Evolutionary conservation across 2,329 filamentous ascomycete species (phyloP).

Genomic region (Fusarium dlaminii): DNA sequence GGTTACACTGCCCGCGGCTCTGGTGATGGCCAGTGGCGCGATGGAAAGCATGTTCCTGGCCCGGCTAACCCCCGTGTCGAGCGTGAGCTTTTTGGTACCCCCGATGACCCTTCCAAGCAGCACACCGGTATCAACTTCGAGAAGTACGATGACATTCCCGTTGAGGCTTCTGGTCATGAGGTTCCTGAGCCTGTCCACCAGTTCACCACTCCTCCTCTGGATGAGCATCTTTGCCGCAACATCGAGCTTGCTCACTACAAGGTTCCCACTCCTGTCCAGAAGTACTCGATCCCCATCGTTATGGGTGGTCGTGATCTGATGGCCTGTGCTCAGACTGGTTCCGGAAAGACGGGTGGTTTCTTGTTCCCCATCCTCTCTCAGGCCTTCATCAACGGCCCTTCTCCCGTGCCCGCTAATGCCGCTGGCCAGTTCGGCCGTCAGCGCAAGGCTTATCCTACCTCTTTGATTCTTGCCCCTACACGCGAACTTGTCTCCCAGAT

Average conservation of each 20-base stretch:
- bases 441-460: conserved; percentile 97
- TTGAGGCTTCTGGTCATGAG: conserved; percentile 93
- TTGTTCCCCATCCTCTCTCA: conserved; percentile 99
- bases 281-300: conserved; percentile 99
- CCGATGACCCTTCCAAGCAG: conserved; percentile 93
- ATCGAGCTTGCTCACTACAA: conserved; percentile 95
- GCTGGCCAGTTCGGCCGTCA: conserved; percentile 85
- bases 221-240: conserved; percentile 92
- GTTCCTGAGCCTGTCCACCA: conserved; percentile 90
- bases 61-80: conserved; percentile 88
- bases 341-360: conserved; percentile 99
- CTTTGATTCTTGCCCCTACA: conserved; percentile 93
- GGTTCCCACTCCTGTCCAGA: conserved; percentile 95
- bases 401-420: conserved; percentile 69
- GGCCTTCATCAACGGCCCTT: conserved; percentile 90
- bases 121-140: conserved; percentile 99
- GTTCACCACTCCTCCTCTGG: conserved; percentile 94
- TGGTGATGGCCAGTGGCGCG: conserved; percentile 95
- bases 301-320: conserved; percentile 98
- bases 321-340: conserved; percentile 99
- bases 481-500: conserved; percentile 99
- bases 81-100: conserved; percentile 91
- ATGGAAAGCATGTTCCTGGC: conserved; percentile 95
- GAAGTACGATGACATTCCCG: conserved; percentile 99
- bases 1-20: conserved; percentile 76